These are phyloP conservation scores for Massarina eburnea DNA, from an alignment of 2,329 filamentous ascomycete genomes.

Conservation along the genomic window DNA sequence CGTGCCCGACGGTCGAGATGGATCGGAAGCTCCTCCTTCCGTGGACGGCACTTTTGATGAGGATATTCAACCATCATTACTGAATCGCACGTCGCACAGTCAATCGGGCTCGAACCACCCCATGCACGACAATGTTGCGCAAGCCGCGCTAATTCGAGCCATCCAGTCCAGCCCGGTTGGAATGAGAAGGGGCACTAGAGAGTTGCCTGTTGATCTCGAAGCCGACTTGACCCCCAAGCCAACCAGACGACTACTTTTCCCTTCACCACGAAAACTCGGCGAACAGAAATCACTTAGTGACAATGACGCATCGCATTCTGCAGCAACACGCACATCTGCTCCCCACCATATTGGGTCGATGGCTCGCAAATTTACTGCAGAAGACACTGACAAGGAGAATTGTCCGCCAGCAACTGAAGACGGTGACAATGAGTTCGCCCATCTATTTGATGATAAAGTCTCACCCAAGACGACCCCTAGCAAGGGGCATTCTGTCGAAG, in stretches of 20 bases:
- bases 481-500: slow-evolving; percentile 58
- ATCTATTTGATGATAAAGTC: slow-evolving; percentile 67
- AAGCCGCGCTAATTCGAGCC: slow-evolving; percentile 52
- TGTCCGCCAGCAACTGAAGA: slow-evolving; percentile 44
- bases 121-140: slow-evolving; percentile 19
- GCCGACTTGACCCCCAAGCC: slow-evolving; percentile 58
- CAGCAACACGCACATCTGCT: slow-evolving; percentile 2
- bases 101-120: slow-evolving; percentile 6
- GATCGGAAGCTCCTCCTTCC: slow-evolving; percentile 2
- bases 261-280: slow-evolving; percentile 70
- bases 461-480: slow-evolving; percentile 59
- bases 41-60: slow-evolving; percentile 15
- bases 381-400: slow-evolving; percentile 60
- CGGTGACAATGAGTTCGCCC: slow-evolving; percentile 57
- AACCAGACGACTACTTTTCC: slow-evolving; percentile 73
- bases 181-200: slow-evolving; percentile 50
- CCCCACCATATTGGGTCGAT: slow-evolving; percentile 22
- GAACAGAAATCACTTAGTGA: slow-evolving; percentile 64
- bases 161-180: slow-evolving; percentile 64
- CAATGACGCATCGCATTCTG: slow-evolving; percentile 18
- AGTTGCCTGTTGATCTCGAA: slow-evolving; percentile 53
- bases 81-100: slow-evolving; percentile 12
- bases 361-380: slow-evolving; percentile 15
- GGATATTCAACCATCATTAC: slow-evolving; percentile 14
- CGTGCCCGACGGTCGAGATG: slow-evolving; percentile 16